phyloP scores from a whole-genome alignment of 768 basidiomycete genomes.

The Mycena vitilis region DNA sequence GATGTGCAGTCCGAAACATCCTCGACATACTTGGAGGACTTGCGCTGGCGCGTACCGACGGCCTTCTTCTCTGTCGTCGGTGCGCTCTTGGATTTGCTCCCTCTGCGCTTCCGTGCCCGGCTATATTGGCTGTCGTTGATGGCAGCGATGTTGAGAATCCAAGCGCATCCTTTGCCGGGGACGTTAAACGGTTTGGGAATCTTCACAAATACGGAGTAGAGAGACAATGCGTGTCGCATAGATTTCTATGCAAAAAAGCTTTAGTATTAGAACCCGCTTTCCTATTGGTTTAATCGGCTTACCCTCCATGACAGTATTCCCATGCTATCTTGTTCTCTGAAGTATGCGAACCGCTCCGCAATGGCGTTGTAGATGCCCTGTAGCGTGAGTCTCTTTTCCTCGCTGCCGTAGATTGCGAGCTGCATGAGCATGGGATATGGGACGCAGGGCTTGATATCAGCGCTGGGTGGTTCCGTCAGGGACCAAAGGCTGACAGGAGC shows the following conservation, averaged over 20 bases:
- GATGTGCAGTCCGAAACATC: neutral
- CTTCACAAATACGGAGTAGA: conserved; percentile 6
- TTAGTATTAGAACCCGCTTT: neutral
- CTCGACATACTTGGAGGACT: neutral
- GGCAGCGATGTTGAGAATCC: conserved; percentile 8
- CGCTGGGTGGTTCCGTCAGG: neutral
- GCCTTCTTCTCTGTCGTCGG: too few relatives aligned
- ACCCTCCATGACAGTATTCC: conserved; percentile 71
- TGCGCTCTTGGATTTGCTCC: neutral
- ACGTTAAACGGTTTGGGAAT: neutral
- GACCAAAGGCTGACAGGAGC: conserved; percentile 11
- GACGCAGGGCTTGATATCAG: neutral
- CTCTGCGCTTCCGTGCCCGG: conserved; percentile 13
- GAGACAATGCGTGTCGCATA: conserved; percentile 23
- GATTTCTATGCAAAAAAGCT: conserved; percentile 2
- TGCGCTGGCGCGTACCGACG: neutral
- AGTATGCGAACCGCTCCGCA: conserved; percentile 67
- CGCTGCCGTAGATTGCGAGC: conserved; percentile 74
- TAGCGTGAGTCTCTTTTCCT: conserved; percentile 63
- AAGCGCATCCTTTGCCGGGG: conserved; percentile 9
- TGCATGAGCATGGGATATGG: conserved; percentile 49
- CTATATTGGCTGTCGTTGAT: neutral
- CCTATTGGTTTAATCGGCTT: conserved; percentile 12
- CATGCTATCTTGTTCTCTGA: conserved; percentile 47
- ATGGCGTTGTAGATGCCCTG: conserved; percentile 70